phyloP scores from a whole-genome alignment of 345 rosid species.

The Arabis alpina region DNA sequence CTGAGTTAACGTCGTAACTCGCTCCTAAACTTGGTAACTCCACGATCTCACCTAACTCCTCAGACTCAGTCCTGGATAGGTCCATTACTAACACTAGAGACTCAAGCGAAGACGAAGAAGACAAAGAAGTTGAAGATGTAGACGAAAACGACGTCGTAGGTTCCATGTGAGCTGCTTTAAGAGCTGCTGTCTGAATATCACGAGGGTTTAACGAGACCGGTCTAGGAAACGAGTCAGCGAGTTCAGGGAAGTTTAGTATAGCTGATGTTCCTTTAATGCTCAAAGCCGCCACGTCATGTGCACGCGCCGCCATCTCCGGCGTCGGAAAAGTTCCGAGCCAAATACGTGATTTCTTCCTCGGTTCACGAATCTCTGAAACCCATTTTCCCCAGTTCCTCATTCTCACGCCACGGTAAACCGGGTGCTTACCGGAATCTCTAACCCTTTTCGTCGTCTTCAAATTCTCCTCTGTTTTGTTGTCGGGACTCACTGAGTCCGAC shows the following conservation, averaged over 20 bases:
- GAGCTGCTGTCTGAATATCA: slow-evolving; percentile 91
- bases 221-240: slow-evolving; percentile 67
- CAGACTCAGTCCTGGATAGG: slow-evolving; percentile 51
- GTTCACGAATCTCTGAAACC: slow-evolving; percentile 97
- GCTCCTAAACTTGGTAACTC: slow-evolving; percentile 75
- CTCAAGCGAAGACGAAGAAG: slow-evolving; percentile 45
- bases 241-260: slow-evolving; percentile 86
- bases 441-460: slow-evolving; percentile 48
- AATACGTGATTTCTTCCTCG: slow-evolving; percentile 88
- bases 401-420: slow-evolving; percentile 79
- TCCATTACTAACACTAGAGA: slow-evolving; percentile 60
- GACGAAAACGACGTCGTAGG: slow-evolving; percentile 40
- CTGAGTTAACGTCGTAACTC: slow-evolving; percentile 44
- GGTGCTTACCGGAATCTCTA: slow-evolving; percentile 70
- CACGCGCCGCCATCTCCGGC: slow-evolving; percentile 98
- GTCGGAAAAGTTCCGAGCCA: slow-evolving; percentile 95
- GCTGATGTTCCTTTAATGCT: slow-evolving; percentile 85
- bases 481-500: slow-evolving; percentile 19
- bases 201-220: slow-evolving; percentile 78
- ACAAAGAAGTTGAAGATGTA: slow-evolving; percentile 5
- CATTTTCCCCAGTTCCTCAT: slow-evolving; percentile 98
- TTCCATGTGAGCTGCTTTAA: slow-evolving; percentile 83
- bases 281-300: slow-evolving; percentile 91
- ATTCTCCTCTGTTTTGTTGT: slow-evolving; percentile 21
- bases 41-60: slow-evolving; percentile 75